phyloP scores from a whole-genome alignment of 2,329 filamentous ascomycete genomes.

The Hirsutella thompsonii region DNA sequence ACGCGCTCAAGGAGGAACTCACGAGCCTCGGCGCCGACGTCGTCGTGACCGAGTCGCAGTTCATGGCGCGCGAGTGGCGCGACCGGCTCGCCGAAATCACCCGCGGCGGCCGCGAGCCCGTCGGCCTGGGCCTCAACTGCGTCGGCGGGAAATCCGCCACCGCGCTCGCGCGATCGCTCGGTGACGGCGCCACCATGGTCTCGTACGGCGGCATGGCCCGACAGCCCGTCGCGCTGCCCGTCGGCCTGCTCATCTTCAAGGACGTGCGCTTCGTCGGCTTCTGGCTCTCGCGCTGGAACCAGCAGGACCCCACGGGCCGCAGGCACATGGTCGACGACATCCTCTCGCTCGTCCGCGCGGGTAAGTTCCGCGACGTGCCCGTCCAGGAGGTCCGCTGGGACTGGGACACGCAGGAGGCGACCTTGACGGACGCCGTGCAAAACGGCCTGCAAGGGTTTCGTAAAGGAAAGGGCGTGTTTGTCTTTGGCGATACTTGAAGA shows the following conservation, averaged over 20 bases:
- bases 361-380: constrained; percentile 72
- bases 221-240: constrained; percentile 70
- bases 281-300: constrained; percentile 87
- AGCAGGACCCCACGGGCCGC: constrained; percentile 60
- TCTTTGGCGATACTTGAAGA: constrained; percentile 52
- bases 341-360: constrained; percentile 57
- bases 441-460: constrained; percentile 75
- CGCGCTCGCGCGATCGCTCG: constrained; percentile 62
- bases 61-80: constrained; percentile 45
- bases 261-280: constrained; percentile 83
- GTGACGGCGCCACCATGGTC: constrained; percentile 60
- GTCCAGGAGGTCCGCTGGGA: constrained; percentile 74
- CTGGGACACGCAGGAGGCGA: constrained; percentile 61
- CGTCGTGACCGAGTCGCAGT: constrained; percentile 43
- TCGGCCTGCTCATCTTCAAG: constrained; percentile 85
- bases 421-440: constrained; percentile 62
- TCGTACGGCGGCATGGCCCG: constrained; percentile 95
- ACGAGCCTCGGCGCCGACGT: constrained; percentile 40
- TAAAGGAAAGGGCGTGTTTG: constrained; percentile 79
- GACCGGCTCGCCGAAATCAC: constrained; percentile 53
- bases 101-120: constrained; percentile 53
- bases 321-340: constrained; percentile 75
- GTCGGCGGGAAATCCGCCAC: constrained; percentile 81
- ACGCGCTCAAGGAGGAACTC: constrained; percentile 41
- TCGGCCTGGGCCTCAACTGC: constrained; percentile 79